Base-by-base conservation (phyloP, 352 stramenopile species). In the Pythium dissotocum region DNA sequence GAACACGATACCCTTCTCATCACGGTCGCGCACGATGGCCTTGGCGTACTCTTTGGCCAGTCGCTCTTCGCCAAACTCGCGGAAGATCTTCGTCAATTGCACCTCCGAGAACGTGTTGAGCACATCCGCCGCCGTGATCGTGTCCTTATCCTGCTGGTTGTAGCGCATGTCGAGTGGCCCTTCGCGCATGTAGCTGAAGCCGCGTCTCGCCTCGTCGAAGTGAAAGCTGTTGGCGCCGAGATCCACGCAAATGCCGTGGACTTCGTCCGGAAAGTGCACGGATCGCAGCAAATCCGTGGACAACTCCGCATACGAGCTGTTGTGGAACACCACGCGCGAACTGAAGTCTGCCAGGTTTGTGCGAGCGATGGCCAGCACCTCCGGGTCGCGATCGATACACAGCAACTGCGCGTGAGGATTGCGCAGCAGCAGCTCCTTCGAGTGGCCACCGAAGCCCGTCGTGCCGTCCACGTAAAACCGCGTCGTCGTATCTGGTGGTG, bases 221-320 rank as follows among this genome's bases (percentile, higher is more conserved):
- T 94, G 87, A 60, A 89, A 91, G 68, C 87, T 94, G 63, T 94
- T 94, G 33, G 83, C 87, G 10, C 87, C 87, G 10, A 94, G 78
- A 67, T 94, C 87, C 33, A 94, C 83, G 51, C 91, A 72, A 60
- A 91, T 83, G 42, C 87, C 87, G 48, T 89, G 77, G 5, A 93
- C 85, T 46, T 80, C 52, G 8, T 58, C 33, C 4, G 82, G 80
- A 52, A 93, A 91, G 7, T 65, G 72, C 14, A 70, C 69, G 21
- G 58, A 52, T 0, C 63, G 38, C 51, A 94, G 72, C 53, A 88
- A 78, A 6, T 36, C 58, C 0, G 56, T 36, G 2, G 57, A 60
- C 13, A 93, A 70, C 21, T 91, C 75, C 24, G 72, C 75, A 71
- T 90, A 94, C 38, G 87, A 93, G 32, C 87, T 83, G 32, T 65